Evolutionary conservation across 23 red algal genomes (phyloP).

Genomic region (Gracilariopsis chorda): DNA sequence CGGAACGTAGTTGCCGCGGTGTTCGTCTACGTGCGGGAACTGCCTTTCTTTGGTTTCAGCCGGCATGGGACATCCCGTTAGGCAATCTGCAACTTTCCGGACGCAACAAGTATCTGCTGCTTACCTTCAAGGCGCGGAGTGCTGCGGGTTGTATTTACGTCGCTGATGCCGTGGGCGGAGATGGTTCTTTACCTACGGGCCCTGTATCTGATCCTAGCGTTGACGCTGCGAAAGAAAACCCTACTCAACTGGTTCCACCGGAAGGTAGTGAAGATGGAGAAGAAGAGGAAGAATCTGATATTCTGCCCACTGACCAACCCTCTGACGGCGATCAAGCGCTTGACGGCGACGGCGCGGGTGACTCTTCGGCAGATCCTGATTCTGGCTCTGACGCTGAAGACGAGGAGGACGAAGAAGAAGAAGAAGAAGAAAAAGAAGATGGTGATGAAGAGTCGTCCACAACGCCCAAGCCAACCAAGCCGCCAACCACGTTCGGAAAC

Average conservation of each 20-base stretch:
- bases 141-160: constrained; percentile 9
- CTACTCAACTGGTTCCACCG: background rate
- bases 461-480: background rate
- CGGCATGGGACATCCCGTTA: constrained; percentile 1
- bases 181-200: background rate
- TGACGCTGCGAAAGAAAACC: background rate
- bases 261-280: background rate
- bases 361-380: background rate
- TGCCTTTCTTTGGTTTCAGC: constrained; percentile 41
- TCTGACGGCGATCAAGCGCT: background rate
- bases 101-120: background rate
- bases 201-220: constrained; percentile 19
- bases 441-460: too few relatives aligned
- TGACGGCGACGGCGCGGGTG: background rate
- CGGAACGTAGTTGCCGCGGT: constrained; percentile 9
- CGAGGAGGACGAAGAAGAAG: too few relatives aligned
- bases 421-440: too few relatives aligned
- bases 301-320: background rate
- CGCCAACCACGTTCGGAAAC: too few relatives aligned
- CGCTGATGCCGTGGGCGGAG: constrained; percentile 11
- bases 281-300: background rate
- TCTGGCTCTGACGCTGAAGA: background rate
- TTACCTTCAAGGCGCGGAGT: background rate
- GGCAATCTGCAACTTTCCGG: background rate
- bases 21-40: background rate